Base-by-base conservation (phyloP, 768 basidiomycete species). In the Galerina marginata region DNA sequence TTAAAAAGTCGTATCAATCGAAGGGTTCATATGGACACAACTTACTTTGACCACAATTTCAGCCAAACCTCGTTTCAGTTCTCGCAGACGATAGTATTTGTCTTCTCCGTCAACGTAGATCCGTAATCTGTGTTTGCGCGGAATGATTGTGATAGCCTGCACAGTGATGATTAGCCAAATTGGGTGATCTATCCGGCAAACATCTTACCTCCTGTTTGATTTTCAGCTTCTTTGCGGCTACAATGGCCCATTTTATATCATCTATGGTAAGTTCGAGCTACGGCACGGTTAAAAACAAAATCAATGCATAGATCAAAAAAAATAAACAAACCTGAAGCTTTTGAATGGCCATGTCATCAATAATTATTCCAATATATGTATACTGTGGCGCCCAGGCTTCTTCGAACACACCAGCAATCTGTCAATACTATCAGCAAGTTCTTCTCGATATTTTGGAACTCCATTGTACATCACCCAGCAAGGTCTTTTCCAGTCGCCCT, bases 311-410 rank as follows among this genome's bases (percentile, higher is more conserved):
- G 4, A 12, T 25, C n/a, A 37, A 11, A 3, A n/a, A 38, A 37
- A 56, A 29, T 44, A 6, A 23, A 64, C 77, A 45, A 40, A 92
- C 93, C 79, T 97, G 95, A 14, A 99, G 84, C 67, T 93, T 92
- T 64, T 88, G 87, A 43, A 99, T 89, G 7, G 95, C 92, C 23
- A 93, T 87, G 62, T 82, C 83, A 73, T 99, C 97, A 33, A 99
- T 82, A 55, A 98, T 94, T 47, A 99, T 86, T 50, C 94, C 93
- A 49, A 99, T 88, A 63, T 95, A 99, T 2, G 93, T 94, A 67
- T 94, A 93, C 66, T 92, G 89, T 6, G 91, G 88, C 15, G 92
- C 92, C 95, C 95, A 99, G 36, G 95, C 93, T 75, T 99, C 96
- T 72, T 98, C 97, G 16, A 99, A 81, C 12, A 96, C 86, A 36